Base-by-base conservation (phyloP, 2,329 filamentous ascomycete genomes). In the Exophiala xenobiotica region DNA sequence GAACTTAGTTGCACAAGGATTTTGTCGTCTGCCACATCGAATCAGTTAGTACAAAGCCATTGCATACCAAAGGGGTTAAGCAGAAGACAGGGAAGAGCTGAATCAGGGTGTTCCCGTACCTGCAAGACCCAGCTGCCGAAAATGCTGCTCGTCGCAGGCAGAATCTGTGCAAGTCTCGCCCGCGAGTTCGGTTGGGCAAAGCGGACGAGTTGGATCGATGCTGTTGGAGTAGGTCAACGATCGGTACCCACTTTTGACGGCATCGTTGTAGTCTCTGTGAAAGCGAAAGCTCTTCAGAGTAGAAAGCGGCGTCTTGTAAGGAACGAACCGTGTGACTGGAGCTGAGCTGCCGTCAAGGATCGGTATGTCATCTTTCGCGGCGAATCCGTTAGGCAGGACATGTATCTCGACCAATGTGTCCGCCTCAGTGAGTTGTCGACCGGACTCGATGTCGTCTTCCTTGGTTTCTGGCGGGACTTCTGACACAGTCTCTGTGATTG, bases 211-310 rank as follows among this genome's bases (percentile, higher is more conserved):
- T 19, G 84, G 78, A 67, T 96, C 84, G 70, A 99, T 95, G 61
- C 85, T 86, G 70, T 95, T 88, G 73, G 89, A 96, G 73, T 92
- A 97, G 37, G 91, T 97, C 74, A 95, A 78, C 58, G 93, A 97
- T 66, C 87, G 85, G 65, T 90, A 86, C 37, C 92, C 92, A 56
- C 85, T 86, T 49, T 81, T 68, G 51, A 96, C 83, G 50, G 81
- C 75, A 43, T 86, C 70, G 59, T 77, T 74, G 71, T 85, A 97
- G 45, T 81, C 76, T 24, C 89, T 88, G 66, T 97, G 91, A 67
- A 92, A 96, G 61, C 92, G 89, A 71, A 88, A 99, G 29, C 88
- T 86, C 68, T 84, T 89, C 70, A 97, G 96, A 61, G 81, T 80
- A 61, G 81, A 83, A 54, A 99, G 76, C 24, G 90, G 88, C 65